Evolutionary conservation across 768 basidiomycete genomes (phyloP).

Genomic region (Kwoniella bestiolae): DNA sequence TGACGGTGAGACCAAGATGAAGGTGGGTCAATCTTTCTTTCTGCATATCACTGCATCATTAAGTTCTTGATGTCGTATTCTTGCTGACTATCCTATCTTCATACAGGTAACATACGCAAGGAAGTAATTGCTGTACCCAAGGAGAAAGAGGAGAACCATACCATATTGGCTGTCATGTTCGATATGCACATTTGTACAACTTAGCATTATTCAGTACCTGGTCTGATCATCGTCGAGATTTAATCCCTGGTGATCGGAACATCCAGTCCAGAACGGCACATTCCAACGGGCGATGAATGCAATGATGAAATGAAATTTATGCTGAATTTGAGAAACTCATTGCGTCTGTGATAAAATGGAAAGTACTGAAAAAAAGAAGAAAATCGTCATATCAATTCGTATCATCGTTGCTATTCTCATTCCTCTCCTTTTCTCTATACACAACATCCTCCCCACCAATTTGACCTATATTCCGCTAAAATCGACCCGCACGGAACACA

Average conservation of each 20-base stretch:
- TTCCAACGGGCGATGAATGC: too few relatives aligned
- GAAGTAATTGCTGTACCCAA: too few relatives aligned
- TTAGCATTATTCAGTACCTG: not conserved
- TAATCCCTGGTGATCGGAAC: too few relatives aligned
- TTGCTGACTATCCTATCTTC: not conserved
- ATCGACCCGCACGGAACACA: slow-evolving; percentile 43
- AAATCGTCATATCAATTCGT: slow-evolving; percentile 1
- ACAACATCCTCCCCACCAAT: not conserved
- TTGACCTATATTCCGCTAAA: slow-evolving; percentile 14
- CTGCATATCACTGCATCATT: not conserved
- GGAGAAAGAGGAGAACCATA: too few relatives aligned
- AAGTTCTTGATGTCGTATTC: not conserved
- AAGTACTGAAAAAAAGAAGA: not conserved
- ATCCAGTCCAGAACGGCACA: too few relatives aligned
- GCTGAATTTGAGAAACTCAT: too few relatives aligned
- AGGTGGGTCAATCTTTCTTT: slow-evolving; percentile 62
- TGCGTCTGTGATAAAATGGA: too few relatives aligned
- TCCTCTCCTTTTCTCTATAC: not conserved
- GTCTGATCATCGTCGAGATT: too few relatives aligned
- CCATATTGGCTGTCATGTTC: too few relatives aligned
- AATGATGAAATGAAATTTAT: not conserved
- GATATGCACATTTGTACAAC: not conserved
- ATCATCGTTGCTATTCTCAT: not conserved
- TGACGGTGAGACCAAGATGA: slow-evolving; percentile 98
- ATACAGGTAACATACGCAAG: slow-evolving; percentile 51